Evolutionary conservation across 148 eudicot species (phyloP).

Genomic region (Simmondsia chinensis): DNA sequence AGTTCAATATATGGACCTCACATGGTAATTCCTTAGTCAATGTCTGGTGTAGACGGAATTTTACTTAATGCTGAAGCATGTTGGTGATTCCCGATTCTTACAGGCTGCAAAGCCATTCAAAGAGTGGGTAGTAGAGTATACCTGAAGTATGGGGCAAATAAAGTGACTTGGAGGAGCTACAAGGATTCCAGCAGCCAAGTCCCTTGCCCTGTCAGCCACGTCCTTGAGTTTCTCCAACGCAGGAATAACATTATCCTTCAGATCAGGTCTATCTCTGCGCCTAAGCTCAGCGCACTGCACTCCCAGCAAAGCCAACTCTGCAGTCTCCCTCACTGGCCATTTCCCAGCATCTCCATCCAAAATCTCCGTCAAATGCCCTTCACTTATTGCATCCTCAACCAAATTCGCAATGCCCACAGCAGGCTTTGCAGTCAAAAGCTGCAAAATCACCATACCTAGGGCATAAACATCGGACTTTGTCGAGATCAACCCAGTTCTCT

Average conservation of each 20-base stretch:
- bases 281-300: conserved; percentile 69
- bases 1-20: too few relatives aligned
- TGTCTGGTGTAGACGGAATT: too few relatives aligned
- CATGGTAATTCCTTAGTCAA: too few relatives aligned
- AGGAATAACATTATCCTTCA: conserved; percentile 50
- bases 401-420: conserved; percentile 42
- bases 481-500: conserved; percentile 53
- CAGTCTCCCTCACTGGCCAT: conserved; percentile 80
- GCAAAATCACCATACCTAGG: conserved; percentile 71
- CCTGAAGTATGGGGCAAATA: conserved; percentile 81
- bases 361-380: conserved; percentile 30
- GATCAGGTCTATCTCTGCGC: conserved; percentile 62
- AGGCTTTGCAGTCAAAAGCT: conserved; percentile 65
- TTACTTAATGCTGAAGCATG: too few relatives aligned
- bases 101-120: too few relatives aligned
- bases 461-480: conserved; percentile 72
- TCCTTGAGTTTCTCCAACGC: conserved; percentile 60
- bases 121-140: too few relatives aligned
- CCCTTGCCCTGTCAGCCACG: conserved; percentile 44
- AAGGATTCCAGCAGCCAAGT: conserved; percentile 12
- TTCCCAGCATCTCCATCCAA: conserved; percentile 60
- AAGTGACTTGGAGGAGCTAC: conserved; percentile 57
- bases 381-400: conserved; percentile 54
- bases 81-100: too few relatives aligned
- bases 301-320: conserved; percentile 57